Base-by-base conservation (phyloP, 106 monocot genomes). In the Amphibolis antarctica region DNA sequence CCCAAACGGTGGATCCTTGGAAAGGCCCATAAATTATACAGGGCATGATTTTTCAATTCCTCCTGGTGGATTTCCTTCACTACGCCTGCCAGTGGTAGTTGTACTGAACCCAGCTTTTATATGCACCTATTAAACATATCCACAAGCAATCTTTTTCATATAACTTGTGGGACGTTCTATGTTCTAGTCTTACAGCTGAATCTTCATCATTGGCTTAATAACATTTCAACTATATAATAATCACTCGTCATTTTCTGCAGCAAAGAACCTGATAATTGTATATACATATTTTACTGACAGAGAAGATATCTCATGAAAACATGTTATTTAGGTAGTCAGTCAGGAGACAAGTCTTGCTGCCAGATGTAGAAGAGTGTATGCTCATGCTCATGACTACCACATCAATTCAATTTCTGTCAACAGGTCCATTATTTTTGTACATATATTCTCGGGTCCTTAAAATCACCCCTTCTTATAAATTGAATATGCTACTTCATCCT, bases 31-130 rank as follows among this genome's bases (percentile, higher is more conserved):
- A 44, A 71, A 68, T 69, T 70, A 60, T 74, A 47, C 74, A 60
- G 79, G 66, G 72, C 78, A 71, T 36, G 85, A 96, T 54, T 77
- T 81, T 19, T 75, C 77, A 44, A 83, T 94, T 75, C 93, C 93
- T 69, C 83, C 83, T 53, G 89, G 82, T 60, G 94, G 89, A 31
- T 78, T 84, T 76, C 86, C 89, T 11, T 79, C 86, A 20, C 53
- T 96, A 52, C 89, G 58, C 72, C 75, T 96, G 64, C 94, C 94
- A 53, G 82, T 89, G 94, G 94, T 96, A 86, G 82, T 96, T 78
- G 82, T 52, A 51, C 65, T 7, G 9, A 30, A 17, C 29, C 18
- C 19, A 44, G 27, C 36, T 42, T 60, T 42, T 21, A 42, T 20
- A 7, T 7, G 7, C 36, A 36, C 36, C 36, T 36, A 36, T 2